Percentiles rank a stretch among this genome's conserved stretches.
These are phyloP conservation scores for Adansonia madagascariensis DNA, from an alignment of 441 rosid species.

Conservation along the genomic window DNA sequence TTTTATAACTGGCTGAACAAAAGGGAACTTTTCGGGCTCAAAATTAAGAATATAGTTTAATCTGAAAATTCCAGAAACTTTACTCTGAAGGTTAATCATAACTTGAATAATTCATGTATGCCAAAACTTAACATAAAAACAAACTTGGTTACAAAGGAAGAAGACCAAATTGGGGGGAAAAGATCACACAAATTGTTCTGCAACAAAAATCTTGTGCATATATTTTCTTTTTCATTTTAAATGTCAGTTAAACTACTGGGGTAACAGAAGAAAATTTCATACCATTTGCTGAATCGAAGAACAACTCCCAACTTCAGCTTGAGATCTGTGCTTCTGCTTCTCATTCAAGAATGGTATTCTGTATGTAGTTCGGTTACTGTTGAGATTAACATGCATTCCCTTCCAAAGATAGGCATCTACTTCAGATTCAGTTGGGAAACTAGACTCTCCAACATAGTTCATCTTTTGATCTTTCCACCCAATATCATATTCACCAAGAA, in stretches of 20 bases:
- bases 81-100: not conserved
- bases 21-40: not conserved
- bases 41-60: not conserved
- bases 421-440: conserved; percentile 45
- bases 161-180: not conserved
- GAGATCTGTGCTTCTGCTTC: conserved; percentile 42
- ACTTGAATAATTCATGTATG: conserved; percentile 1
- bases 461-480: conserved; percentile 44
- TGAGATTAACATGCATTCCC: conserved; percentile 40
- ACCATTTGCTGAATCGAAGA: conserved; percentile 67
- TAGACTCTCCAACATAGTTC: conserved; percentile 40
- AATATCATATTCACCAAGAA: conserved; percentile 37
- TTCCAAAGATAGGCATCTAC: conserved; percentile 39
- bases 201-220: not conserved
- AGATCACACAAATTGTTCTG: not conserved
- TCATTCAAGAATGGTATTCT: conserved; percentile 44
- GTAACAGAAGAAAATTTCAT: conserved; percentile 33
- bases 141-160: not conserved
- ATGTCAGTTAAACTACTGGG: conserved; percentile 20
- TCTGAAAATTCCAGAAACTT: not conserved
- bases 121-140: conserved; percentile 14
- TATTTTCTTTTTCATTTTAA: not conserved
- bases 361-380: conserved; percentile 37
- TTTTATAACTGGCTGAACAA: not conserved
- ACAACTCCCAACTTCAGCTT: conserved; percentile 41